A percentile compares a stretch with the other conserved stretches of the same genome.
Conservation (phyloP, 371 early-diverging fungal species). For the Quaeritorhiza haematococci region DNA sequence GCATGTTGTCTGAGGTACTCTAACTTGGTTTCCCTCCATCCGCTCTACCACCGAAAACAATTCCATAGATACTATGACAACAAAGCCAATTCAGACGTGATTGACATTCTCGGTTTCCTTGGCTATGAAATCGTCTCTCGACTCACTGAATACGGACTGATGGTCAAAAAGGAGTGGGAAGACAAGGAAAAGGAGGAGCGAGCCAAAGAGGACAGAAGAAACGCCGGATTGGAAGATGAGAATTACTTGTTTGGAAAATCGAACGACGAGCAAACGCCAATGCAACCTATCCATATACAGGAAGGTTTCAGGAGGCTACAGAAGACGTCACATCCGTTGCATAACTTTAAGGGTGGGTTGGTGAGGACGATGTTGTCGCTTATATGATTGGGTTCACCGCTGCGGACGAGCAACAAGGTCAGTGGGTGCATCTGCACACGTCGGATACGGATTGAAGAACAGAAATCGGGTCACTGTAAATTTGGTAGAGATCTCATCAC, state of each 20-base stretch:
- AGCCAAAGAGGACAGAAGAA: constrained; percentile 12
- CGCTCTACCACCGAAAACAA: too few species aligned
- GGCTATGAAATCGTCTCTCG: constrained; percentile 93
- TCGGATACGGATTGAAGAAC: too few species aligned
- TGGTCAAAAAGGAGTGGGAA: constrained; percentile 61
- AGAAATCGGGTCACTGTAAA: too few species aligned
- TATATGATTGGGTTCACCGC: too few species aligned
- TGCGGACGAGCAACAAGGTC: too few species aligned
- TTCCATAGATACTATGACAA: constrained; percentile 51
- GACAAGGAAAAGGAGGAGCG: constrained; percentile 1
- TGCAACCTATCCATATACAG: constrained; percentile 80
- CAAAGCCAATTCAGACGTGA: constrained; percentile 89
- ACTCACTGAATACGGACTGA: constrained; percentile 80
- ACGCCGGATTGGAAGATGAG: constrained; percentile 13
- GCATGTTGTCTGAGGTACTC: neutral
- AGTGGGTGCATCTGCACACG: too few species aligned
- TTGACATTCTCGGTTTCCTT: constrained; percentile 95
- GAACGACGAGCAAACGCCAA: constrained; percentile 70
- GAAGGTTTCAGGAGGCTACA: constrained; percentile 67
- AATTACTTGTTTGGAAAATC: constrained; percentile 72
- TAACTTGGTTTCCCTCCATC: neutral
- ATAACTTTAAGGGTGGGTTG: constrained; percentile 27
- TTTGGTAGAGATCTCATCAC: too few species aligned
- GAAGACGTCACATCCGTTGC: constrained; percentile 16
- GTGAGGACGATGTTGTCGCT: constrained; percentile 13